These are phyloP conservation scores for Polygonum aviculare DNA, from an alignment of 148 eudicot genomes.

Conservation along the genomic window DNA sequence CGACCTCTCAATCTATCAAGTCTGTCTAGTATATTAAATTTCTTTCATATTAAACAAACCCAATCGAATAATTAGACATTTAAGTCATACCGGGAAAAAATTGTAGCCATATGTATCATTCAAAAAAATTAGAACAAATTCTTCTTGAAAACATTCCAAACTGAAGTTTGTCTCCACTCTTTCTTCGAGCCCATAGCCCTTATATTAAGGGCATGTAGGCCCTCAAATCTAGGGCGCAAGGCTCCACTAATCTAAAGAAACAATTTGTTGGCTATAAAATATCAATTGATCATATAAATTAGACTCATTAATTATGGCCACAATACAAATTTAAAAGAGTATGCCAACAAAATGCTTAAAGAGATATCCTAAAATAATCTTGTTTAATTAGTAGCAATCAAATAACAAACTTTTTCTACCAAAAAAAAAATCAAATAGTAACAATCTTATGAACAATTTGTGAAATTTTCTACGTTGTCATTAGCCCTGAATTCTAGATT, in stretches of 20 bases:
- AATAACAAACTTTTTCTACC: neutral
- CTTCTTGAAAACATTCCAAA: neutral
- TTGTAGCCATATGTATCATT: neutral
- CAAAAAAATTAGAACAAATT: neutral
- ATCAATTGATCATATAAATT: neutral
- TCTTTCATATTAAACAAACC: too few species aligned
- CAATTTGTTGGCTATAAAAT: neutral
- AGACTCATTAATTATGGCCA: neutral
- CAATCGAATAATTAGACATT: too few species aligned
- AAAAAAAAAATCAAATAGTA: too few species aligned
- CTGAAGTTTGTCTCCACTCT: neutral
- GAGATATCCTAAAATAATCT: neutral
- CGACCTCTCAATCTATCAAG: too few species aligned
- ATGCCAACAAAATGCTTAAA: neutral
- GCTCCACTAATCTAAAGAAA: conserved; percentile 6
- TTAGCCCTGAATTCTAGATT: neutral
- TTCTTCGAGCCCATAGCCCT: conserved; percentile 5
- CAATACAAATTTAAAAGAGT: neutral
- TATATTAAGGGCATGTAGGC: conserved; percentile 6
- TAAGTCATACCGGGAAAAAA: neutral
- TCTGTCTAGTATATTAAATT: too few species aligned
- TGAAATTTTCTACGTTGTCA: neutral
- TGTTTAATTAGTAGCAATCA: neutral
- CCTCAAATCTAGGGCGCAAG: neutral
- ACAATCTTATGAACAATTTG: neutral